phyloP scores from a whole-genome alignment of 805 yeast species.

The Schwanniomyces vanrijiae region DNA sequence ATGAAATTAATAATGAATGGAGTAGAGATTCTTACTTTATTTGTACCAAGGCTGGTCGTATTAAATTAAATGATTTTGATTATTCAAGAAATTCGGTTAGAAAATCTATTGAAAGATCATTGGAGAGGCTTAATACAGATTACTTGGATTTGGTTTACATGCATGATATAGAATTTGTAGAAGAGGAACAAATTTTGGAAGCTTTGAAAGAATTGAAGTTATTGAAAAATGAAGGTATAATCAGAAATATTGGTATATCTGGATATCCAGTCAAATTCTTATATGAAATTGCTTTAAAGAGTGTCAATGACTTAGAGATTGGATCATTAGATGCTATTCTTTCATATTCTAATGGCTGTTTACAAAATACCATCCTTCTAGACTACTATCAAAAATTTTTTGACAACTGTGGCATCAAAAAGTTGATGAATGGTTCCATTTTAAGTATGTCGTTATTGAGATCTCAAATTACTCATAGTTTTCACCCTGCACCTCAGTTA shows the following conservation, averaged over 20 bases:
- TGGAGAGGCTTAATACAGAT: slow-evolving; percentile 60
- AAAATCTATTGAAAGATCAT: slow-evolving; percentile 63
- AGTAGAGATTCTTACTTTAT: slow-evolving; percentile 66
- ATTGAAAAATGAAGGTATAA: slow-evolving; percentile 63
- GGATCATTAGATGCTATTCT: slow-evolving; percentile 74
- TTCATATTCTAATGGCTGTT: slow-evolving; percentile 77
- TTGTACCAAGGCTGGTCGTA: slow-evolving; percentile 85
- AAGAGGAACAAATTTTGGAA: slow-evolving; percentile 49
- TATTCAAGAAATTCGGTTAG: slow-evolving; percentile 63
- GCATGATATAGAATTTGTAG: slow-evolving; percentile 86
- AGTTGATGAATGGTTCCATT: slow-evolving; percentile 79
- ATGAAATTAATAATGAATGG: slow-evolving; percentile 21
- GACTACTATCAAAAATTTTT: slow-evolving; percentile 50
- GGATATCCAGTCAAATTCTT: slow-evolving; percentile 84
- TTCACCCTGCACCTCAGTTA: slow-evolving; percentile 76
- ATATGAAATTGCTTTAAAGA: slow-evolving; percentile 47
- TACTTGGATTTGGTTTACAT: slow-evolving; percentile 82
- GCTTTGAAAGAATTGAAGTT: slow-evolving; percentile 63
- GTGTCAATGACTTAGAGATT: slow-evolving; percentile 38
- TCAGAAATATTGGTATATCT: slow-evolving; percentile 71
- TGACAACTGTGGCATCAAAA: slow-evolving; percentile 52
- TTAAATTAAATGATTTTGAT: slow-evolving; percentile 68
- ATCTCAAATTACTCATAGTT: slow-evolving; percentile 61
- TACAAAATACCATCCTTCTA: slow-evolving; percentile 66
- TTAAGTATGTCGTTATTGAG: slow-evolving; percentile 84